Evolutionary conservation across 1,139 yeast genomes (phyloP), one percentile per base, ranked within the genome.

Genomic region (Candida labiduridarum): DNA sequence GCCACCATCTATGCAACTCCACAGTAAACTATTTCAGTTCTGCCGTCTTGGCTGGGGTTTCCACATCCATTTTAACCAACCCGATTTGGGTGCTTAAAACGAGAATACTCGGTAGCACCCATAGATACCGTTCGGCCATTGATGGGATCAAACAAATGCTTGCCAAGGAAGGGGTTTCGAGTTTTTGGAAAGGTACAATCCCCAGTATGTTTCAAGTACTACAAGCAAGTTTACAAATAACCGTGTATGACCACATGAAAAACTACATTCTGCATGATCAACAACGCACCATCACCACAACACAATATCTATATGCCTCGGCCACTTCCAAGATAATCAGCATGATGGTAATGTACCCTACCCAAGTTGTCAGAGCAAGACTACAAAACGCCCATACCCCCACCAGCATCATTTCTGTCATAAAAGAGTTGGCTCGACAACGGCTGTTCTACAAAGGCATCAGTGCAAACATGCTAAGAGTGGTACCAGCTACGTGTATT

Each of bases 61-160:
- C 84, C 9, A 90, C 97, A 0, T 80, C 96, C 0, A 55, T 89
- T 0, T 47, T 88, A 14, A 92, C 99, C 0, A 94, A 91, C 64
- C 99, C 99, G 0, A 79, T 94, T 5, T 90, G 97, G 97, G 95
- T 90, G 3, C 67, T 90, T 40, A 94, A 94, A 67, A 94, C 99
- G 0, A 75, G 98, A 52, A 86, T 92, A 56, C 74, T 94, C 59
- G 84, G 91, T 19, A 74, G 89, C 0, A 68, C 71, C 0, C 76
- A 74, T 8, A 86, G 89, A 0, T 89, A 89, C 61, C 66, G 63
- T 12, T 82, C 89, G 0, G 66, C 84, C 11, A 8, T 60, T 9
- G 83, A 85, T 54, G 96, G 96, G 0, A 61, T 83, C 0, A 56
- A 52, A 9, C 66, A 77, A 42, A 83, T 91, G 18, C 63, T 76